Conservation (phyloP, 2,329 filamentous ascomycete genomes). For the Botryotinia narcissicola region DNA sequence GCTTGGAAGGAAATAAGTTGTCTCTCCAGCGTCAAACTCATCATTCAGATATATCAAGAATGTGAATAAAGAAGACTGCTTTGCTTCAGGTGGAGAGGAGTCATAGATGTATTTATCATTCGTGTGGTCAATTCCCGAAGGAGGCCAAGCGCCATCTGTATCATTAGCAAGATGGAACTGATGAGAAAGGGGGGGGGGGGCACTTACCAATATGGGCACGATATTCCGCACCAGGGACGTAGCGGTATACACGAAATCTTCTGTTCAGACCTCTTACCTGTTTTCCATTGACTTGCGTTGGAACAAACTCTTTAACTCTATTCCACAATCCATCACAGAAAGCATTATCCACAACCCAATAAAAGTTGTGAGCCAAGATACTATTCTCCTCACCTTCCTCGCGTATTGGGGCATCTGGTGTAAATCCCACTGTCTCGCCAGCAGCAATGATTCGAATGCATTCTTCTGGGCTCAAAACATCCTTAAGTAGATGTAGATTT, state of each 20-base stretch:
- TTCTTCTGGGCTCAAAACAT: constrained; percentile 59
- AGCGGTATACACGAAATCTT: constrained; percentile 69
- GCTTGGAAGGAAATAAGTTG: constrained; percentile 67
- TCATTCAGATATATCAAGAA: constrained; percentile 70
- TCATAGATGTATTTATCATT: constrained; percentile 60
- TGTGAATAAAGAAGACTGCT: constrained; percentile 66
- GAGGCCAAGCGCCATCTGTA: constrained; percentile 67
- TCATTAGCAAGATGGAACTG: constrained; percentile 1
- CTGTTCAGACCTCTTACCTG: constrained; percentile 63
- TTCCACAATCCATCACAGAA: constrained; percentile 64
- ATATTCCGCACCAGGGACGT: constrained; percentile 71
- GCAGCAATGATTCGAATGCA: constrained; percentile 66
- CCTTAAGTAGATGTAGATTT: constrained; percentile 56
- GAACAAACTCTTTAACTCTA: constrained; percentile 58
- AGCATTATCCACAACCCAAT: constrained; percentile 64
- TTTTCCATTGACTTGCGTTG: constrained; percentile 53
- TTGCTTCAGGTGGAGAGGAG: constrained; percentile 54
- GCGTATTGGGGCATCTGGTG: constrained; percentile 65
- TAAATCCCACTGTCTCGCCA: constrained; percentile 62
- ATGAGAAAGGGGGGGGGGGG: constrained; percentile 6
- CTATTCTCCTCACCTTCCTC: constrained; percentile 61
- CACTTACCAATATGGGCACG: constrained; percentile 60
- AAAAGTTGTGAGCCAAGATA: constrained; percentile 70
- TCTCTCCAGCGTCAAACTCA: constrained; percentile 69
- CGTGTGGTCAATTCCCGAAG: constrained; percentile 58